phyloP scores from a whole-genome alignment of 2,329 filamentous ascomycete species.

The Cercospora sesami region DNA sequence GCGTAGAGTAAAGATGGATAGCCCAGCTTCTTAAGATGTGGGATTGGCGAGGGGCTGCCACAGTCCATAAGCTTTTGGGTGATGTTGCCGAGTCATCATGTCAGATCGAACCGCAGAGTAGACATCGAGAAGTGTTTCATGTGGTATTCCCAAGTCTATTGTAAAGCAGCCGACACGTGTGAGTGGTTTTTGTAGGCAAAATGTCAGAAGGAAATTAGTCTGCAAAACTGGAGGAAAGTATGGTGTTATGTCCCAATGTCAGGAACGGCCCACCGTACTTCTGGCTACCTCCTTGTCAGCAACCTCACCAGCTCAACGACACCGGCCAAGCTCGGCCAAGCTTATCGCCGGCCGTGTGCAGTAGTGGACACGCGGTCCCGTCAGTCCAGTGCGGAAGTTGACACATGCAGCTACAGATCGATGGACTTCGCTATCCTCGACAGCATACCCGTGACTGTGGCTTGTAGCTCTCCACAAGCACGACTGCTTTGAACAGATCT shows the following conservation, averaged over 20 bases:
- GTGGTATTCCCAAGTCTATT: not conserved
- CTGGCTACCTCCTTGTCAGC: not conserved
- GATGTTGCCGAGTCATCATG: too few species aligned
- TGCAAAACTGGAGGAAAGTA: not conserved
- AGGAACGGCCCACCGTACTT: not conserved
- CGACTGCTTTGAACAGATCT: not conserved
- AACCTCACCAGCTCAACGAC: not conserved
- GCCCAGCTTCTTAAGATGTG: not conserved
- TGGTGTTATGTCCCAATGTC: not conserved
- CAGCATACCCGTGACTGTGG: not conserved
- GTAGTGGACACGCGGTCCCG: not conserved
- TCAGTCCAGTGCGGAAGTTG: not conserved
- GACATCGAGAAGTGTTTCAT: not conserved
- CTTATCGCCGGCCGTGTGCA: not conserved
- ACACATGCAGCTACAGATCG: not conserved
- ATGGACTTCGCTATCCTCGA: not conserved
- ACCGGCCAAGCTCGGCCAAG: slow-evolving; percentile 4
- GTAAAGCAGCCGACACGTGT: not conserved
- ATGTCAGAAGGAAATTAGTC: not conserved
- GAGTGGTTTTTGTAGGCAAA: not conserved
- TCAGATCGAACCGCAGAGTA: not conserved
- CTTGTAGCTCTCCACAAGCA: not conserved
- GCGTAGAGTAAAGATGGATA: not conserved
- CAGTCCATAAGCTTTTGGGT: too few species aligned
- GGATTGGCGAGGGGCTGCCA: too few species aligned